A percentile compares a stretch with the other conserved stretches of the same genome.
These are phyloP conservation scores for Trichothecium sympodiale DNA, from an alignment of 2,329 filamentous ascomycete species.

Conservation along the genomic window DNA sequence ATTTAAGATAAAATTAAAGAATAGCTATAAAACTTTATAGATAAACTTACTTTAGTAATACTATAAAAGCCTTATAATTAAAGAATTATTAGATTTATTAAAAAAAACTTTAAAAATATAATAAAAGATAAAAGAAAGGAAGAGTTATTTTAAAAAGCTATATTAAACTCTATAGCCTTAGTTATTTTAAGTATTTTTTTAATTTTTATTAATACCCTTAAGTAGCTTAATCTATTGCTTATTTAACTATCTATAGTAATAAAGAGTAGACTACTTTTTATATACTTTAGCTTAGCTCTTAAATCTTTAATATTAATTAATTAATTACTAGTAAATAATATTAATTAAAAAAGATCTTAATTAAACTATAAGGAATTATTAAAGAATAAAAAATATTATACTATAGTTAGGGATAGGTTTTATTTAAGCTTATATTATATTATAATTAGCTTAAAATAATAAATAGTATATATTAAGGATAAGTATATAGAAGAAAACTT, in stretches of 20 bases:
- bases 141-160: constrained; percentile 1
- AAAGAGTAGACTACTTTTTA: constrained; percentile 4
- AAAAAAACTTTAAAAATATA: background rate
- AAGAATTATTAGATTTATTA: no score
- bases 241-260: constrained; percentile 1
- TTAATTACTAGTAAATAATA: no score
- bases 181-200: no score
- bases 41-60: constrained; percentile 1
- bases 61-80: background rate
- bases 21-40: no score
- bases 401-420: constrained; percentile 1
- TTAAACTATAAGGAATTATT: background rate
- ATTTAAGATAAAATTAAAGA: no score
- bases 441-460: background rate
- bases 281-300: constrained; percentile 1
- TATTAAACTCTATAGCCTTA: no score
- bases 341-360: no score
- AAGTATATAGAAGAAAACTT: no score
- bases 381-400: background rate
- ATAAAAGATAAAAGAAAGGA: background rate
- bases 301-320: constrained; percentile 2
- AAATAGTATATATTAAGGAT: constrained; percentile 1
- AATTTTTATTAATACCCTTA: background rate
- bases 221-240: constrained; percentile 3
- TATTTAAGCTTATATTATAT: no score